Evolutionary conservation across 208 protist genomes (phyloP), one percentile per base, ranked within the genome.

Genomic region (Acanthamoeba triangularis): DNA sequence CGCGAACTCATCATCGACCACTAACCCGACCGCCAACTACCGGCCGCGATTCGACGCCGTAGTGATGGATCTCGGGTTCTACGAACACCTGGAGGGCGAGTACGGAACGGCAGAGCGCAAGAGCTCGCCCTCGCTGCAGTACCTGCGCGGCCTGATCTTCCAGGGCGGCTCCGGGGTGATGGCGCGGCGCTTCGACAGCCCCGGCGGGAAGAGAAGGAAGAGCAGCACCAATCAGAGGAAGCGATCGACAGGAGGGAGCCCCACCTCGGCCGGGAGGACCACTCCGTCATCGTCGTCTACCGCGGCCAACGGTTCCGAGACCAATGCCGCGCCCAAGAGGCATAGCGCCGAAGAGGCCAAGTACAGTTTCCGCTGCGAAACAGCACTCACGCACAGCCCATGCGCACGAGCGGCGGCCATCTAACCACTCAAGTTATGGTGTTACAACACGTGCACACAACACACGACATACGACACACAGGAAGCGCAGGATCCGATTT

Each of bases 81-180:
- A 82, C 44, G 74, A 82, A 28, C 74, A 82, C 23, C 74, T 82
- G 23, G 74, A 82, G 44, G 20, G 41, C 74, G 65, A 72, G 65
- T 82, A 82, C 74, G 41, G 74, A 37, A 52, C 74, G 41, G 74
- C 33, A 0, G 74, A 82, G 44, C 41, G 41, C 44, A 82, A 82
- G 74, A 52, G 23, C 44, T 44, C 33, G 33, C 74, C 74, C 0
- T 82, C 74, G 16, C 41, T 82, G 33, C 74, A 82, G 74, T 82
- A 82, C 44, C 74, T 82, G 25, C 74, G 74, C 44, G 6, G 41
- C 25, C 74, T 82, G 7, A 82, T 82, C 74, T 82, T 82, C 74
- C 74, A 82, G 30, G 44, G 74, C 44, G 74, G 74, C 74, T 44
- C 41, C 16, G 44, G 74, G 8, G 72, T 49, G 74, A 44, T n/a